phyloP scores from a whole-genome alignment of 208 protist species.

The Wallacemonas sp. region DNA sequence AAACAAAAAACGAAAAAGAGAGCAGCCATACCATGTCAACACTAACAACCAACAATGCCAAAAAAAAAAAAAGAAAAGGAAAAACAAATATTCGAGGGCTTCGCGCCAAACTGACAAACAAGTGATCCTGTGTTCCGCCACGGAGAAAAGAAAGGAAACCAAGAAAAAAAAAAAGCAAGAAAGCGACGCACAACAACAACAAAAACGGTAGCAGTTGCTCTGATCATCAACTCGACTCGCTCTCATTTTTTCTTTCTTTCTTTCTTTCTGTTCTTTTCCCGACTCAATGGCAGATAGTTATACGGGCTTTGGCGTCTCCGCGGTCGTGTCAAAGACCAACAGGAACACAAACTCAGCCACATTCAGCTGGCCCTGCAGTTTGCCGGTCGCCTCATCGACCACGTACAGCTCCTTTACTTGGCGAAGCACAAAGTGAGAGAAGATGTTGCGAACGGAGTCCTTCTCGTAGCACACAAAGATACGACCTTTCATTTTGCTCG shows the following conservation, averaged over 20 bases:
- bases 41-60: too few relatives aligned
- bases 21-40: too few relatives aligned
- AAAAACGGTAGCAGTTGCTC: neutral
- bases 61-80: neutral
- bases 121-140: too few relatives aligned
- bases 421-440: conserved; percentile 80
- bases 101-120: too few relatives aligned
- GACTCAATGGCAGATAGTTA: too few relatives aligned
- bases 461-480: conserved; percentile 78
- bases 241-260: neutral
- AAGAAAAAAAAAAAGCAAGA: neutral
- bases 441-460: conserved; percentile 78
- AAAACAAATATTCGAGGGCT: neutral
- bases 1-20: too few relatives aligned
- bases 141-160: neutral
- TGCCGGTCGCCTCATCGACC: conserved; percentile 71
- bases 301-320: conserved; percentile 11
- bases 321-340: conserved; percentile 58
- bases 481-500: conserved; percentile 44
- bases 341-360: conserved; percentile 76
- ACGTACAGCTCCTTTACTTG: conserved; percentile 87
- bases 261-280: too few relatives aligned
- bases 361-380: conserved; percentile 77
- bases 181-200: neutral
- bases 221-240: too few relatives aligned